Evolutionary conservation across 371 early-diverging fungal species (phyloP).

Genomic region (Polyrhizophydium stewartii): DNA sequence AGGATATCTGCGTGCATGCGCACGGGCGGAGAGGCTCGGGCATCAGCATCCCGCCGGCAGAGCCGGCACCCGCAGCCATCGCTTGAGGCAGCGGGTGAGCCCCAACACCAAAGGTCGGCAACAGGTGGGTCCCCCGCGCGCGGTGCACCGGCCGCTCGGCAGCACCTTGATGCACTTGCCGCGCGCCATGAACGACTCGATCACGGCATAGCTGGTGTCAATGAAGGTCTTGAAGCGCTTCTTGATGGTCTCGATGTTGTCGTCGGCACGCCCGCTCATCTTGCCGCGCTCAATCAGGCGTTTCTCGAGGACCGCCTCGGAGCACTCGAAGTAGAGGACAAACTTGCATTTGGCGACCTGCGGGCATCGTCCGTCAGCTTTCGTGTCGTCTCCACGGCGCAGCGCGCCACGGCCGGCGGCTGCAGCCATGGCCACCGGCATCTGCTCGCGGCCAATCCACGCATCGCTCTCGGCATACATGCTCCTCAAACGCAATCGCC

Average conservation of each 20-base stretch:
- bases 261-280: constrained; percentile 57
- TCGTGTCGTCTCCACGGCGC: too few relatives aligned
- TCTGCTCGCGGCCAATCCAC: not conserved
- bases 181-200: constrained; percentile 40
- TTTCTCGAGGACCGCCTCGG: constrained; percentile 35
- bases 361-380: too few relatives aligned
- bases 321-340: constrained; percentile 53
- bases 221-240: constrained; percentile 53
- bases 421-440: too few relatives aligned
- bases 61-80: too few relatives aligned
- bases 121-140: too few relatives aligned
- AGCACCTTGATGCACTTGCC: constrained; percentile 35
- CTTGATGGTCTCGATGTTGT: constrained; percentile 54
- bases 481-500: constrained; percentile 32
- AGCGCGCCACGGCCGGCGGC: too few relatives aligned
- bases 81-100: too few relatives aligned
- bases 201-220: constrained; percentile 49
- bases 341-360: constrained; percentile 32
- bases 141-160: too few relatives aligned
- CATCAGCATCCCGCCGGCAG: too few relatives aligned
- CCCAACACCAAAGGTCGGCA: not conserved
- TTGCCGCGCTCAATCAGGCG: constrained; percentile 55
- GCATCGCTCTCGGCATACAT: not conserved
- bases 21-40: too few relatives aligned
- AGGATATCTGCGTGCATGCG: constrained; percentile 25